phyloP scores from a whole-genome alignment of 345 rosid genomes.

The Angophora floribunda region DNA sequence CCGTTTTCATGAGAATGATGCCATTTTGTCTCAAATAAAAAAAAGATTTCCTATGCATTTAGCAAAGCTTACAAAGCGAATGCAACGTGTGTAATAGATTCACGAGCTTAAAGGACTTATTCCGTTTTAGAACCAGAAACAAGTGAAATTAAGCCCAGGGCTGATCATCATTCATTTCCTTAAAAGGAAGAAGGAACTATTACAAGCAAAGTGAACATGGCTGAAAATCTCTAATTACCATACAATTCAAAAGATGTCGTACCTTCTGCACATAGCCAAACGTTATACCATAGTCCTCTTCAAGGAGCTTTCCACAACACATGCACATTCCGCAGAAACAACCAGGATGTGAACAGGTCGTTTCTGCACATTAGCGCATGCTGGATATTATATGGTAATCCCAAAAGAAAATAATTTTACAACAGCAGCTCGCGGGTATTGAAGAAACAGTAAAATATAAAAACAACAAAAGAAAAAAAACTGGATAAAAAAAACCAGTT shows the following conservation, averaged over 20 bases:
- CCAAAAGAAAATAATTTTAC: not conserved
- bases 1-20: not conserved
- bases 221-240: not conserved
- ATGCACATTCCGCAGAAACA: not conserved
- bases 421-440: not conserved
- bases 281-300: not conserved
- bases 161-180: not conserved
- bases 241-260: not conserved
- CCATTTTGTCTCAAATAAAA: not conserved
- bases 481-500: not conserved
- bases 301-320: not conserved
- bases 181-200: not conserved
- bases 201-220: not conserved
- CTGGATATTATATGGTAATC: not conserved
- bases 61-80: not conserved
- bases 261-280: slow-evolving; percentile 32
- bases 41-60: not conserved
- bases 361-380: not conserved
- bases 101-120: not conserved
- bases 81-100: not conserved
- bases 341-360: not conserved
- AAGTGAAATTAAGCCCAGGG: not conserved
- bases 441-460: not conserved
- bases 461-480: no score
- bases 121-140: not conserved